Conservation (phyloP, 202 grass and related monocot genomes). For the Hordeum pubiflorum region DNA sequence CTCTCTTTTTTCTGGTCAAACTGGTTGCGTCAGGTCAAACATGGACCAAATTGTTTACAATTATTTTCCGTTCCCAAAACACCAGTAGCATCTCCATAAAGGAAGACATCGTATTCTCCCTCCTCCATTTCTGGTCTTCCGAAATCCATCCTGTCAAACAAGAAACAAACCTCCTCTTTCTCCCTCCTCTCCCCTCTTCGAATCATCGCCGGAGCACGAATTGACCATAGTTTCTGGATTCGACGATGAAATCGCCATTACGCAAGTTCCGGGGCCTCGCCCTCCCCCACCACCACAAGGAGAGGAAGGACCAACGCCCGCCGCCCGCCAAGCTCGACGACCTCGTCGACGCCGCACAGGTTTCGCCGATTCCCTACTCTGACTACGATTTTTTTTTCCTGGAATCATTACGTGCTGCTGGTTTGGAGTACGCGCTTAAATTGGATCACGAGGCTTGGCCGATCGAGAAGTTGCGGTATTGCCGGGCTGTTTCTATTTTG, state of each 20-base stretch:
- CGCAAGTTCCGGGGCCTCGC: slow-evolving; percentile 56
- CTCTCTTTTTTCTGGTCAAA: background rate
- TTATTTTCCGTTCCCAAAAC: background rate
- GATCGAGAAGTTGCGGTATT: slow-evolving; percentile 3
- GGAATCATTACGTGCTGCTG: background rate
- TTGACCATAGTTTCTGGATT: background rate
- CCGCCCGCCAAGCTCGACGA: slow-evolving; percentile 67
- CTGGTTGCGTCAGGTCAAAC: slow-evolving; percentile 30
- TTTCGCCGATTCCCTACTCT: background rate
- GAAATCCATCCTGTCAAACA: slow-evolving; percentile 16
- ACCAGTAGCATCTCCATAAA: background rate
- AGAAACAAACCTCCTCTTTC: background rate
- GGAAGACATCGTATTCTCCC: slow-evolving; percentile 8
- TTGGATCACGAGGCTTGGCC: slow-evolving; percentile 4
- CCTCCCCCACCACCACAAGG: slow-evolving; percentile 34
- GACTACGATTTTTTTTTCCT: background rate
- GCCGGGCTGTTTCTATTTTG: background rate
- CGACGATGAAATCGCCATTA: slow-evolving; percentile 74
- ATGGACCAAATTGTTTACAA: slow-evolving; percentile 1
- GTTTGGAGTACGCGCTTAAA: slow-evolving; percentile 9
- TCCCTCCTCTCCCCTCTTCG: background rate
- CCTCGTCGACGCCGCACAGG: slow-evolving; percentile 59
- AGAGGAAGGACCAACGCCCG: slow-evolving; percentile 42
- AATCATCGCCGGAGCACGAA: background rate
- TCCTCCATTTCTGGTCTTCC: slow-evolving; percentile 11